Evolutionary conservation across 2,329 filamentous ascomycete species (phyloP), one percentile per base, ranked within the genome.

Genomic region (Apiospora malaysiana): DNA sequence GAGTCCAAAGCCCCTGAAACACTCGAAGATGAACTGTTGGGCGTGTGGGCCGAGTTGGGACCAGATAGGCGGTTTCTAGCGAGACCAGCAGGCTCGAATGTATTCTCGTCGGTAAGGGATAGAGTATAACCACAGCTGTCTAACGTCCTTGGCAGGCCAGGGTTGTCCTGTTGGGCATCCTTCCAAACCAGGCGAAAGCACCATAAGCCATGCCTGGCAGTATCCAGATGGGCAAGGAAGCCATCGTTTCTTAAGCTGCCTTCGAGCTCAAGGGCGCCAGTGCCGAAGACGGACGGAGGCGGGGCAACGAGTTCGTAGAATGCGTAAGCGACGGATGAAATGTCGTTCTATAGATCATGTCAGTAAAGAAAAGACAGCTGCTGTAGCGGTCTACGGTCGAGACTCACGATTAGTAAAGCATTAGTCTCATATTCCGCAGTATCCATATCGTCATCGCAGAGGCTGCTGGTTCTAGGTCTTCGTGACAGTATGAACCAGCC

Each of bases 371-470:
- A 37, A 51, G 16, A 68, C 63, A 49, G 21, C 27, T 32, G 8
- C 16, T 40, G 32, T 6, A 40, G 27, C 51, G 49, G 49, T 73
- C 77, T 42, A 79, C 9, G 7, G 18, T n/a, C 18, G 16, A 23
- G 23, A 82, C 86, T 77, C 75, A 90, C 88, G 82, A 90, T 84
- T 77, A 88, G 82, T 76, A 90, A 81, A 72, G 84, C 85, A 81
- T 90, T 90, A 78, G 88, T 90, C 77, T 89, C 87, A 81, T 89
- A 89, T 82, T 90, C 88, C 74, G 87, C 86, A 80, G 86, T 85
- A 81, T 90, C 88, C 88, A 90, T 90, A 78, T 86, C 88, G 87
- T 78, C 78, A 80, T 76, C 80, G 77, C 67, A 25, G 32, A n/a
- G 43, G 32, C 66, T 68, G 71, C 68, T 63, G 66, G 67, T 68